phyloP scores from a whole-genome alignment of 192 early-diverging fungal genomes.

The Allomyces arbusculus region DNA sequence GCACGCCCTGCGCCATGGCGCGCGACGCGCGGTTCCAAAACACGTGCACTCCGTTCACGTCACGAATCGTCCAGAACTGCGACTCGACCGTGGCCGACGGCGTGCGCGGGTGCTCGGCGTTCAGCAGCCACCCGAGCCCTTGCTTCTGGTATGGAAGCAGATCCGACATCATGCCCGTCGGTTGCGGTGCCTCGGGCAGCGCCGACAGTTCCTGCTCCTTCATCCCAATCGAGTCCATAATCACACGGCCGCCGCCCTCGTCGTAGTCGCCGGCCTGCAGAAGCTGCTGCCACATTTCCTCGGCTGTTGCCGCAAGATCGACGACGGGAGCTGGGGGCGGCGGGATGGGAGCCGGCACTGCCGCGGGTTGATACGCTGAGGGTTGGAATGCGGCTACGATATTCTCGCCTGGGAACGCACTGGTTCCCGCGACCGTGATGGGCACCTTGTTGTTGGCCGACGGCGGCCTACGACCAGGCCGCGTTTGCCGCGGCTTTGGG shows the following conservation, averaged over 20 bases:
- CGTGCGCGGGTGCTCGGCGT: conserved; percentile 2
- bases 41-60: not conserved
- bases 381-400: no score
- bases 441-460: no score
- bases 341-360: no score
- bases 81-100: not conserved
- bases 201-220: not conserved
- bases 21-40: not conserved
- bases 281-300: not conserved
- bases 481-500: no score
- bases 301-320: not conserved
- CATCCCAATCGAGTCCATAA: not conserved
- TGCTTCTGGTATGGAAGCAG: conserved; percentile 2
- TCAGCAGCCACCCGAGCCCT: not conserved
- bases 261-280: not conserved
- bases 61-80: not conserved
- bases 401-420: no score
- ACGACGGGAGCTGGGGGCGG: no score
- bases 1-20: not conserved
- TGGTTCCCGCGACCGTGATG: no score
- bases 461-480: no score
- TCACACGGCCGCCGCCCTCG: not conserved
- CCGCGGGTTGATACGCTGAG: no score
- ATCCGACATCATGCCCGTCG: not conserved
- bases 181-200: not conserved